Conservation (phyloP, 805 yeast species). For the Yamadazyma phyllophila region DNA sequence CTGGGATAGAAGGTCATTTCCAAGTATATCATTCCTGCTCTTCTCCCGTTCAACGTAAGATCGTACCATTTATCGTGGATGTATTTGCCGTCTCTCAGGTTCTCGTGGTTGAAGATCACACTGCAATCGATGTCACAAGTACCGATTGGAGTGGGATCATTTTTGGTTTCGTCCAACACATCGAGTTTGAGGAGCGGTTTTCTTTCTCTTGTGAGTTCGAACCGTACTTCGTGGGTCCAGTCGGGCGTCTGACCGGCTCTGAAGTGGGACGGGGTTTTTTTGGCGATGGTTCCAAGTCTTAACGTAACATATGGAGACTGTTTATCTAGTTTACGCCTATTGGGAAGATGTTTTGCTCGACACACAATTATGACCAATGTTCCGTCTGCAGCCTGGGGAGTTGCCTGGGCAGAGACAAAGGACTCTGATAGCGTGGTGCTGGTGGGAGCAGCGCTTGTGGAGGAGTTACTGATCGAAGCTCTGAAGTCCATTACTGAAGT, state of each 20-base stretch:
- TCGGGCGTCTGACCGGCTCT: conserved; percentile 94
- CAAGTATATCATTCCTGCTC: conserved; percentile 84
- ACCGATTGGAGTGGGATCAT: conserved; percentile 85
- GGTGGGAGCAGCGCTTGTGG: conserved; percentile 9
- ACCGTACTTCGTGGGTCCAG: conserved; percentile 78
- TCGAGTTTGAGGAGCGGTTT: conserved; percentile 66
- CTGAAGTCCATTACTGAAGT: background rate
- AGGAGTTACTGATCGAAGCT: background rate
- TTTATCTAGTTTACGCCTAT: conserved; percentile 81
- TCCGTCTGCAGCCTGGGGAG: conserved; percentile 44
- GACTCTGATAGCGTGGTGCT: conserved; percentile 10
- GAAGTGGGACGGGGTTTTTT: conserved; percentile 70
- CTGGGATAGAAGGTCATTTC: conserved; percentile 89
- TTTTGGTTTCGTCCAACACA: conserved; percentile 79
- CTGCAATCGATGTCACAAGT: conserved; percentile 76
- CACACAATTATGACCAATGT: conserved; percentile 72
- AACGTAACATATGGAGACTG: conserved; percentile 89
- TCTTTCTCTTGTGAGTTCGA: conserved; percentile 60
- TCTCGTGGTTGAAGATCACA: conserved; percentile 59
- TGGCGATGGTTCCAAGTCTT: conserved; percentile 77
- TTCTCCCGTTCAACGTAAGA: conserved; percentile 60
- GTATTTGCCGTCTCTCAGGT: conserved; percentile 51
- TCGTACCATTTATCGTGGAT: conserved; percentile 88
- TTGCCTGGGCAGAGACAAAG: background rate
- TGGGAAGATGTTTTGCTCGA: conserved; percentile 83